phyloP scores from a whole-genome alignment of 129 eudicot genomes.

The Oenanthe sinensis region DNA sequence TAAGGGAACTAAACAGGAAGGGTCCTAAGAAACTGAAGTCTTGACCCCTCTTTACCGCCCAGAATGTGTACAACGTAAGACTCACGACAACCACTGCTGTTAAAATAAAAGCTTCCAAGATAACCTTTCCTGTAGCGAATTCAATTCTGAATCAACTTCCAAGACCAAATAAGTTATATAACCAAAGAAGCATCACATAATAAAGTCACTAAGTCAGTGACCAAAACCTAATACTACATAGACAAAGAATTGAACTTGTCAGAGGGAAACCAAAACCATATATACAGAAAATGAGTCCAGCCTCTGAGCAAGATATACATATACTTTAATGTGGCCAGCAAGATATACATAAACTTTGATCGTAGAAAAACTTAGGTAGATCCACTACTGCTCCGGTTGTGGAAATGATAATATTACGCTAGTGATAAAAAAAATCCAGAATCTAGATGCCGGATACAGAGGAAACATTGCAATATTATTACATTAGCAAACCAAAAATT shows the following conservation, averaged over 20 bases:
- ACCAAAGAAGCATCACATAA: neutral
- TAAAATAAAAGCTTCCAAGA: slow-evolving; percentile 10
- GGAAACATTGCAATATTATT: neutral
- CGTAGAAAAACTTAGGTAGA: neutral
- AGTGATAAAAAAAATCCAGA: neutral
- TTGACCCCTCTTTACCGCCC: neutral
- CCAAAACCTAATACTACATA: neutral
- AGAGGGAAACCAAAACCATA: neutral
- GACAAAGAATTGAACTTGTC: neutral
- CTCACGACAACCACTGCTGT: slow-evolving; percentile 6
- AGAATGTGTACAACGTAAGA: slow-evolving; percentile 9
- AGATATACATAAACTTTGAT: neutral
- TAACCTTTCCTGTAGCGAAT: neutral
- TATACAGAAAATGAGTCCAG: neutral
- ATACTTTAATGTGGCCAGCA: neutral
- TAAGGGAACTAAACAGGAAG: slow-evolving; percentile 4
- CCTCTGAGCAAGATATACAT: neutral
- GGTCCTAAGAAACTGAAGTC: slow-evolving; percentile 13
- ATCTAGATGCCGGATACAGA: neutral
- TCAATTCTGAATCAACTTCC: neutral
- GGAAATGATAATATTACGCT: neutral
- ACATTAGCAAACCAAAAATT: neutral
- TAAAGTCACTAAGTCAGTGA: neutral
- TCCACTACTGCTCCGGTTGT: neutral
- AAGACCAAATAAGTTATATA: neutral